Conservation (phyloP, 1,284 basidiomycete genomes). For the Ustilago xerochloae region DNA sequence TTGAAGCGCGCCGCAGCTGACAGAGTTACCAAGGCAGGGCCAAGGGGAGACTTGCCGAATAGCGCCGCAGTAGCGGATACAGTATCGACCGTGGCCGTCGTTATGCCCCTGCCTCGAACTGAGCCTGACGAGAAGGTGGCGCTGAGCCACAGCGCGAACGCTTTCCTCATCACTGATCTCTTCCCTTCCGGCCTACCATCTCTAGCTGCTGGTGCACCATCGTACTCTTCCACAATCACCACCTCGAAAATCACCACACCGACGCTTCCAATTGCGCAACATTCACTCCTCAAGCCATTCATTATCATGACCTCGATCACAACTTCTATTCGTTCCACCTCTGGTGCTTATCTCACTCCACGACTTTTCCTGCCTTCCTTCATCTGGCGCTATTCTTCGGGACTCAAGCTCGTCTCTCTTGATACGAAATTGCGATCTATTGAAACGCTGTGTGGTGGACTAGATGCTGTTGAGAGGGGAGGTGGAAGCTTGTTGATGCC, state of each 20-base stretch:
- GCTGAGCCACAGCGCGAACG: background rate
- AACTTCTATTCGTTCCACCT: background rate
- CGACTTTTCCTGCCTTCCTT: slow-evolving; percentile 86
- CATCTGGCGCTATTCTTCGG: slow-evolving; percentile 80
- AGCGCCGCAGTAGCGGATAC: background rate
- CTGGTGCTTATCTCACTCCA: background rate
- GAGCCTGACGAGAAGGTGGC: background rate
- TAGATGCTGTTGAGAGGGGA: slow-evolving; percentile 76
- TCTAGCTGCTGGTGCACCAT: slow-evolving; percentile 39
- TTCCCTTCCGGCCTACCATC: slow-evolving; percentile 58
- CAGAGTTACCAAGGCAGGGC: background rate
- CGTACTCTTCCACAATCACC: slow-evolving; percentile 41
- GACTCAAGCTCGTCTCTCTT: slow-evolving; percentile 82
- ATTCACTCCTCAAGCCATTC: slow-evolving; percentile 45
- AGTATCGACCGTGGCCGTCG: slow-evolving; percentile 12
- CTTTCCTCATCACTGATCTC: slow-evolving; percentile 42
- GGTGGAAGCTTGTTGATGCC: slow-evolving; percentile 37
- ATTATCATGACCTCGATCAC: too few species aligned
- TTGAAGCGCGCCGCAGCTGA: slow-evolving; percentile 7
- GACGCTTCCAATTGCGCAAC: slow-evolving; percentile 6
- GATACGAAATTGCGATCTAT: slow-evolving; percentile 87
- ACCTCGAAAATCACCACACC: background rate
- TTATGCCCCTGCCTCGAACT: slow-evolving; percentile 34
- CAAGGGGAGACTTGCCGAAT: background rate
- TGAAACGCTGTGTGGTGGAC: slow-evolving; percentile 78